Conservation (phyloP, 1,284 basidiomycete species). For the Rhodofomes roseus region DNA sequence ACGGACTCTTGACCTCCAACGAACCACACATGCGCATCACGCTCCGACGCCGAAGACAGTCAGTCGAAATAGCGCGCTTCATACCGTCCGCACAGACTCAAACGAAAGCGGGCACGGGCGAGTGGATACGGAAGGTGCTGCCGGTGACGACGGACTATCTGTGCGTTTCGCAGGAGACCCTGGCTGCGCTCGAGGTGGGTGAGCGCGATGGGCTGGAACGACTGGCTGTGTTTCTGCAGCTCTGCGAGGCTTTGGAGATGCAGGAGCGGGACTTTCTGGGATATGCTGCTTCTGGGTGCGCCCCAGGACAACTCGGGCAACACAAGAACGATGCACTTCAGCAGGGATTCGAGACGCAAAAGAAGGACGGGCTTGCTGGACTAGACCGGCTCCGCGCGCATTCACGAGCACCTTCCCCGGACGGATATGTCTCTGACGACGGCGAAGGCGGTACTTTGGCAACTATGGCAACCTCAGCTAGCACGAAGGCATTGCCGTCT, state of each 20-base stretch:
- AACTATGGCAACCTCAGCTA: conserved; percentile 5
- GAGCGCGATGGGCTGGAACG: conserved; percentile 29
- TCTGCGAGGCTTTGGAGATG: conserved; percentile 34
- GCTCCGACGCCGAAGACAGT: conserved; percentile 35
- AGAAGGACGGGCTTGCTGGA: not conserved
- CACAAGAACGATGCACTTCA: not conserved
- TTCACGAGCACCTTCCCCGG: not conserved
- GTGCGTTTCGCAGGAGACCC: conserved; percentile 25
- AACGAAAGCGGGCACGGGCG: conserved; percentile 13
- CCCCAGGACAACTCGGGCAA: too few species aligned
- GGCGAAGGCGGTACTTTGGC: not conserved
- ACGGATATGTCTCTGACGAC: not conserved
- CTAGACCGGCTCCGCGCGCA: not conserved
- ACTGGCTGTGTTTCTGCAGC: conserved; percentile 32
- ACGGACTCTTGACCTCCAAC: conserved; percentile 5
- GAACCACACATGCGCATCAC: conserved; percentile 36
- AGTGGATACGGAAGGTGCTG: conserved; percentile 38
- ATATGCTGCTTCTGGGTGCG: not conserved
- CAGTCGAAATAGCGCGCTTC: conserved; percentile 41
- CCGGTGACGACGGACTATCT: conserved; percentile 14
- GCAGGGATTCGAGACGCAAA: not conserved
- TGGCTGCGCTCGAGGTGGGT: conserved; percentile 27
- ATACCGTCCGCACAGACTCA: conserved; percentile 11
- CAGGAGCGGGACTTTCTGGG: not conserved
- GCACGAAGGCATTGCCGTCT: conserved; percentile 14